These are phyloP conservation scores for Aspergillus terreus DNA, from an alignment of 2,329 filamentous ascomycete genomes.

Conservation along the genomic window DNA sequence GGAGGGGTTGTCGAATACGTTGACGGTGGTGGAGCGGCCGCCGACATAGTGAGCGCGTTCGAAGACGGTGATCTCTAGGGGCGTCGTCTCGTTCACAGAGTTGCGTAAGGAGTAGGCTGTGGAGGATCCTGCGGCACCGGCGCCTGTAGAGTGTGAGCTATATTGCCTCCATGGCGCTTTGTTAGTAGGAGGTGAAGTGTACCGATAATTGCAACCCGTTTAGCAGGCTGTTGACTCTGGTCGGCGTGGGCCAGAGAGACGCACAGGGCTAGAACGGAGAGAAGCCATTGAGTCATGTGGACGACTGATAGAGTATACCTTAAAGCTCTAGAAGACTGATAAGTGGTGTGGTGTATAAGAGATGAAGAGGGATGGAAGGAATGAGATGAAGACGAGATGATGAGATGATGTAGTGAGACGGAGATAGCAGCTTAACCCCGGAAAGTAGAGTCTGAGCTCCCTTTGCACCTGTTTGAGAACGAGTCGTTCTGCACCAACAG, in stretches of 20 bases:
- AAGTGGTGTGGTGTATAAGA: not conserved
- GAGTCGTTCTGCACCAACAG: too few relatives aligned
- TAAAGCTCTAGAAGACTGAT: not conserved
- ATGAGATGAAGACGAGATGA: constrained; percentile 5
- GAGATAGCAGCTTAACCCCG: constrained; percentile 7
- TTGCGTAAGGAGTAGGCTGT: constrained; percentile 76
- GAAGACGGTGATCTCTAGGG: constrained; percentile 79
- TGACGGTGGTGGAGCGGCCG: constrained; percentile 80
- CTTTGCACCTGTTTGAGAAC: too few relatives aligned
- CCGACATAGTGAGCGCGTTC: constrained; percentile 76
- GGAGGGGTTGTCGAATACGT: constrained; percentile 64
- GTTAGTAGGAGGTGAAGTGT: constrained; percentile 6
- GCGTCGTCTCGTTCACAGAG: constrained; percentile 61
- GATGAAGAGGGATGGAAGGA: not conserved
- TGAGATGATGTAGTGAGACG: not conserved
- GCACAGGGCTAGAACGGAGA: not conserved
- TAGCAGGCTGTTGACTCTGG: constrained; percentile 8
- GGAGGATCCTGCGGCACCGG: constrained; percentile 83
- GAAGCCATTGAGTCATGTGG: not conserved
- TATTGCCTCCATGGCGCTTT: not conserved
- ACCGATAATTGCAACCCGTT: constrained; percentile 36
- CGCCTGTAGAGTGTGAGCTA: constrained; percentile 54
- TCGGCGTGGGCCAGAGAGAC: not conserved
- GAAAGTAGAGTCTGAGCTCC: not conserved
- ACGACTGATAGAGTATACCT: not conserved